Evolutionary conservation across 2,329 filamentous ascomycete species (phyloP), one percentile per base, ranked within the genome.

Genomic region (Neonectria hederae): DNA sequence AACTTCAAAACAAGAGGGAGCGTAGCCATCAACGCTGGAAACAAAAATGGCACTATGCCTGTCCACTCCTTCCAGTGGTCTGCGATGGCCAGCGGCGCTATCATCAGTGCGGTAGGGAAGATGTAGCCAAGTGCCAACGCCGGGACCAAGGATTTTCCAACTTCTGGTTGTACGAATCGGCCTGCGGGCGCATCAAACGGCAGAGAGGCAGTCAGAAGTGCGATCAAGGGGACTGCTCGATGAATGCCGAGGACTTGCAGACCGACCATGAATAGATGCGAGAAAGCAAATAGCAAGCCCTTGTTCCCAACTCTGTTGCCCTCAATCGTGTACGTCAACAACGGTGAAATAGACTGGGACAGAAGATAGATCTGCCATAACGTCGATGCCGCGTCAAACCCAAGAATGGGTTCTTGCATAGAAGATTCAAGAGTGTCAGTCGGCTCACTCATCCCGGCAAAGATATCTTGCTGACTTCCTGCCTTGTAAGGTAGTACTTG

Each of bases 321-420:
- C 52, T 75, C 74, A 5, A 74, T 63, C 2, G 55, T 69, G 59
- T 67, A 75, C 17, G 72, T 68, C 26, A 74, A 42, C 8, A 73
- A 32, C 21, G 73, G 64, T 8, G 73, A 67, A 7, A 71, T 61
- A 32, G 73, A 60, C 45, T 62, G 68, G 2, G 63, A 65, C 22
- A 69, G n/a, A 49, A 69, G 65, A 56, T 68, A 66, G 13, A 61
- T 17, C 5, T 26, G 21, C 14, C 11, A 26, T 11, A 48, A 11
- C 6, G n/a, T 2, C 0, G n/a, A 21, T 8, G 6, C 5, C 11
- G n/a, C 6, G n/a, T 32, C 26, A 22, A 19, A 21, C 4, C 17
- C 13, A 11, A 14, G 26, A 5, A 19, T 32, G 1, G 28, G 10
- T 3, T 51, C 9, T 14, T 9, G n/a, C 10, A 14, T 13, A 2